Evolutionary conservation across 352 stramenopile genomes (phyloP).

Genomic region (Phytopythium aichiense): DNA sequence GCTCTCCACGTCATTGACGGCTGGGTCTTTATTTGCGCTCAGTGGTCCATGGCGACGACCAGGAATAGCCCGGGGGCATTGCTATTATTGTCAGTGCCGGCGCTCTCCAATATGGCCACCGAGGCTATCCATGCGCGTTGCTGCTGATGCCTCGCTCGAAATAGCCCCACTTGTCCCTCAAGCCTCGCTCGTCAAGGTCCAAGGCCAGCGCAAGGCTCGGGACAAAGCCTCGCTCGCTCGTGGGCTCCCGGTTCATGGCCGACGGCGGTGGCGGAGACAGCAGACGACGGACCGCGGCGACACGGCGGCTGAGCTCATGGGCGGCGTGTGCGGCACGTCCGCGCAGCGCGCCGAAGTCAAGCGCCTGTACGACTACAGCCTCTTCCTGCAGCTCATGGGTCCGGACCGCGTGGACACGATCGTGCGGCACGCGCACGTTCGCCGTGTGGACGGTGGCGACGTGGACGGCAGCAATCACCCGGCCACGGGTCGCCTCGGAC

Average conservation of each 20-base stretch:
- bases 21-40: too few species aligned
- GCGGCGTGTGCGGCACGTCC: conserved; percentile 41
- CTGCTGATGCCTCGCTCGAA: not conserved
- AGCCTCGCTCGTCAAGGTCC: not conserved
- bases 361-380: conserved; percentile 50
- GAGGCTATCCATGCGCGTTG: not conserved
- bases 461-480: conserved; percentile 4
- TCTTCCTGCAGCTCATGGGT: conserved; percentile 60
- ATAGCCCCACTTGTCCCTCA: not conserved
- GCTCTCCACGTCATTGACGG: too few species aligned
- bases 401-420: conserved; percentile 44
- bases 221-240: not conserved
- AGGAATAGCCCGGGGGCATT: not conserved
- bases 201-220: not conserved
- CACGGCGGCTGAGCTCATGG: conserved; percentile 28
- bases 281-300: not conserved
- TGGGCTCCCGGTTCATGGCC: not conserved
- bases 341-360: conserved; percentile 32
- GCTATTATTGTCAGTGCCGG: not conserved
- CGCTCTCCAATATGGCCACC: not conserved
- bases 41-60: too few species aligned
- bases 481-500: conserved; percentile 21
- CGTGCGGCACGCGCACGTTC: conserved; percentile 40
- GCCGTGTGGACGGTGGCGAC: conserved; percentile 28
- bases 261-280: not conserved